A percentile compares a stretch with the other conserved stretches of the same genome.
phyloP scores from a whole-genome alignment of 2,329 filamentous ascomycete genomes.

The Nigrospora sphaerica region DNA sequence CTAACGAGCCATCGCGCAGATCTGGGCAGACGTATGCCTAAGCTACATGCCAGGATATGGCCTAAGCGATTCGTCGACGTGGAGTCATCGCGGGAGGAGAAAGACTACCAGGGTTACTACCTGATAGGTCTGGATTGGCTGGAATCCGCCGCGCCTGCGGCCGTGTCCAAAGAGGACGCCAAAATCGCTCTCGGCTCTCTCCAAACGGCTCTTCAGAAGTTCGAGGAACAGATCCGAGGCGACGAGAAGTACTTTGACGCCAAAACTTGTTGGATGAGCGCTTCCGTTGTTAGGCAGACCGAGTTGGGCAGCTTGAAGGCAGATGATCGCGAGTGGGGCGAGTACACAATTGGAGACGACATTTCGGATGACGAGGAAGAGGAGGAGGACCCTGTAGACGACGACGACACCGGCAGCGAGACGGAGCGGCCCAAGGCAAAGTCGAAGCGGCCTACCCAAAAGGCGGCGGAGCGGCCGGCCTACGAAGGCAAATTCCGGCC shows the following conservation, averaged over 20 bases:
- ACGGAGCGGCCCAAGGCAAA: slow-evolving; percentile 10
- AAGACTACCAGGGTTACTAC: slow-evolving; percentile 54
- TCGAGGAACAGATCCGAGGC: slow-evolving; percentile 38
- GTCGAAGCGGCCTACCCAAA: slow-evolving; percentile 10
- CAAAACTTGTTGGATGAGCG: slow-evolving; percentile 40
- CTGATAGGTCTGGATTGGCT: slow-evolving; percentile 47
- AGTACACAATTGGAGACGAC: slow-evolving; percentile 31
- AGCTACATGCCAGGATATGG: slow-evolving; percentile 52
- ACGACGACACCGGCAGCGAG: slow-evolving; percentile 24
- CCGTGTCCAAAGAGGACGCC: slow-evolving; percentile 30
- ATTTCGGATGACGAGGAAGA: slow-evolving; percentile 29
- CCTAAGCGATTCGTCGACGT: slow-evolving; percentile 48
- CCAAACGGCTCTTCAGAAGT: slow-evolving; percentile 33
- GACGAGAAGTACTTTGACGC: slow-evolving; percentile 42
- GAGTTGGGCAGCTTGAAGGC: slow-evolving; percentile 35
- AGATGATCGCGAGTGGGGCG: slow-evolving; percentile 43
- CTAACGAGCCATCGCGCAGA: slow-evolving; percentile 28
- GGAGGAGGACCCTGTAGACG: slow-evolving; percentile 32
- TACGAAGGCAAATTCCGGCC: slow-evolving; percentile 44
- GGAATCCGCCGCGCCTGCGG: slow-evolving; percentile 11
- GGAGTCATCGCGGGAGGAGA: slow-evolving; percentile 14
- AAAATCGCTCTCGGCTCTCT: slow-evolving; percentile 35
- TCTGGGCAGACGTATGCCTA: slow-evolving; percentile 43
- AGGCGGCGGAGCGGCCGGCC: slow-evolving; percentile 11
- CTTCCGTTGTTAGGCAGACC: slow-evolving; percentile 26